Evolutionary conservation across 352 stramenopile genomes (phyloP).

Genomic region (Blastocystis sp.): DNA sequence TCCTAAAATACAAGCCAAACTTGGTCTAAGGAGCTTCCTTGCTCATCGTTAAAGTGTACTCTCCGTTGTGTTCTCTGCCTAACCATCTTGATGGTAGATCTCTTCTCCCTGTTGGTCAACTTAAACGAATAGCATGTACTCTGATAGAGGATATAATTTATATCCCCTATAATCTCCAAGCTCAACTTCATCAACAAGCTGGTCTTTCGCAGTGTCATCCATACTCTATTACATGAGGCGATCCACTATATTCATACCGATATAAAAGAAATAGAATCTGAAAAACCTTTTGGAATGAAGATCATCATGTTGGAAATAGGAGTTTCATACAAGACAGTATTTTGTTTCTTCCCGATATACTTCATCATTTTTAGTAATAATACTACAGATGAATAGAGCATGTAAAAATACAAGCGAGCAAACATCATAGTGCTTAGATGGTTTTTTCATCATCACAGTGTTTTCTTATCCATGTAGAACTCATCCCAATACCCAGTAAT

Average conservation of each 20-base stretch:
- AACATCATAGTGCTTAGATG: neutral
- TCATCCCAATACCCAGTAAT: too few relatives aligned
- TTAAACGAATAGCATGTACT: neutral
- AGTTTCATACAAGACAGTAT: too few relatives aligned
- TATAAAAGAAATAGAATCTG: too few relatives aligned
- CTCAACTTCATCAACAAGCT: slow-evolving; percentile 1
- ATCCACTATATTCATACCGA: too few relatives aligned
- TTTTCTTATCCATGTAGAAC: too few relatives aligned
- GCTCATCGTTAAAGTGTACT: slow-evolving; percentile 29
- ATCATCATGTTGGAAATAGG: too few relatives aligned
- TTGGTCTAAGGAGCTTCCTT: slow-evolving; percentile 2
- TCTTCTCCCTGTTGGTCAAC: neutral
- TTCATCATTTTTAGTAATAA: too few relatives aligned
- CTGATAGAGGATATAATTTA: slow-evolving; percentile 47
- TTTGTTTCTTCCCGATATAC: too few relatives aligned
- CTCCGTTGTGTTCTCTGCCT: neutral
- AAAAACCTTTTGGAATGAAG: too few relatives aligned
- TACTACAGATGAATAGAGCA: too few relatives aligned
- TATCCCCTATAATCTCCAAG: slow-evolving; percentile 16
- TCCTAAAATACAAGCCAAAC: neutral
- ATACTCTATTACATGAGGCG: neutral
- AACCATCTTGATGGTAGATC: neutral
- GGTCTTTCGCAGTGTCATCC: neutral
- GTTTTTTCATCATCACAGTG: too few relatives aligned
- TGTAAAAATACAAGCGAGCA: too few relatives aligned